Evolutionary conservation across 1,284 basidiomycete genomes (phyloP), one percentile per base, ranked within the genome.

Genomic region (Leccinum solheimii): DNA sequence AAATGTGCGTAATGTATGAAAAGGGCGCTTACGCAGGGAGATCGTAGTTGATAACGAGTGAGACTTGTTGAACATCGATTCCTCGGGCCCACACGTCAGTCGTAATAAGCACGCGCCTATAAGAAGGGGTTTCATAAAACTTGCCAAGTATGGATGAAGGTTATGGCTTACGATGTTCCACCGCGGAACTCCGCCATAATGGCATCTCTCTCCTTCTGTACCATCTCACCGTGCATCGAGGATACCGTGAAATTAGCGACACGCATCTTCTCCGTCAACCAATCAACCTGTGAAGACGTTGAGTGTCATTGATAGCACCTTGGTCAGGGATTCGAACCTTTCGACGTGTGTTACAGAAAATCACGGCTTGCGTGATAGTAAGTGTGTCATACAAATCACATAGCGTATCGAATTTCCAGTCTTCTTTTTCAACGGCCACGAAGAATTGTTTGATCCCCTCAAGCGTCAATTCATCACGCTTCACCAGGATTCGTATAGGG

Each of bases 401-500:
- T 21, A 99, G 83, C 0, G 97, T 99, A 79, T 99, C 97, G 71
- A 98, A 97, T 77, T 99, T 99, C 97, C 97, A 99, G 72, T 99
- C 97, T 78, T 99, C 97, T 82, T 98, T 98, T 80, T 99, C 97
- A 61, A 99, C 97, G 30, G 97, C 97, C 51, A 99, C 95, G 79
- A 98, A 99, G 84, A 99, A 99, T 76, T 99, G 97, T 77, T 98
- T 99, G 83, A 99, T 99, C 26, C 97, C 97, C 77, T 99, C 97
- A 59, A 99, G 84, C 55, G 97, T 99, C 82, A 99, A 85, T 79
- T 99, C 97, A 76, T 99, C 97, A 88, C 97, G 95, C 83, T 99
- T 98, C 77, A 99, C 97, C 65, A 99, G 90, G 73, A 99, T 98
- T 59, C 97, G 91, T 70, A 99, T 94, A 23, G 95, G 95, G 76